These are phyloP conservation scores for Podila epigama DNA, from an alignment of 192 early-diverging fungal genomes.

Conservation along the genomic window DNA sequence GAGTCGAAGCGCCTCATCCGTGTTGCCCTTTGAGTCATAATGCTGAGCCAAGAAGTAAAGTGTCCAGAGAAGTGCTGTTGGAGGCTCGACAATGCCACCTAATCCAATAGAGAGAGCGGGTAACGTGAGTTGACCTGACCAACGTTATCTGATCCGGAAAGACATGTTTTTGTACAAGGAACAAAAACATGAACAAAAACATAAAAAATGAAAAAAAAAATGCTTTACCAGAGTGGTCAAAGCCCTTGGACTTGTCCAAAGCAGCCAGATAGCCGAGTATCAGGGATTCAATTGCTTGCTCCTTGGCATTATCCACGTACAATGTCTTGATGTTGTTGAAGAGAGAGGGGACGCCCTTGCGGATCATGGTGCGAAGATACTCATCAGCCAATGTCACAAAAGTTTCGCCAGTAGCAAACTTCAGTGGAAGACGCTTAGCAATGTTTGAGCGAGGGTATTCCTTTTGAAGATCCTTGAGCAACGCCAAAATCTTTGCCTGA, in stretches of 20 bases:
- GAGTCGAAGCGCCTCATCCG: constrained; percentile 72
- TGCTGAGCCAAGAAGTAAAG: constrained; percentile 91
- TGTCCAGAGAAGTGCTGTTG: constrained; percentile 87
- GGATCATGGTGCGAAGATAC: constrained; percentile 76
- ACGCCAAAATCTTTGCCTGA: constrained; percentile 26
- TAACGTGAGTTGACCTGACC: too few species aligned
- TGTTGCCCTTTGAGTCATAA: constrained; percentile 77
- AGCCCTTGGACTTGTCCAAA: constrained; percentile 54
- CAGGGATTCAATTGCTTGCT: constrained; percentile 67
- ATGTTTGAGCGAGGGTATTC: constrained; percentile 87
- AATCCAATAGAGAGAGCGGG: background rate
- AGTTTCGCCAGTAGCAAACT: constrained; percentile 70
- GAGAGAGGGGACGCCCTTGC: constrained; percentile 94
- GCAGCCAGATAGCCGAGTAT: constrained; percentile 67
- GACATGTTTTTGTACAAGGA: background rate
- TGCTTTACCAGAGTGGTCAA: constrained; percentile 47
- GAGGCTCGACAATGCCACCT: constrained; percentile 71
- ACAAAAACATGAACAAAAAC: background rate
- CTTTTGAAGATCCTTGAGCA: constrained; percentile 55
- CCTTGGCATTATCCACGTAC: constrained; percentile 72
- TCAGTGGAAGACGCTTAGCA: constrained; percentile 78
- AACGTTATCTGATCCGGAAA: too few species aligned
- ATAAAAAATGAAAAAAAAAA: background rate
- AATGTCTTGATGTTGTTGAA: constrained; percentile 86
- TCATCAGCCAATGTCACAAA: constrained; percentile 69